Percentiles rank a stretch among this genome's conserved stretches.
Conservation (phyloP, 2,329 filamentous ascomycete genomes). For the Zymoseptoria tritici region DNA sequence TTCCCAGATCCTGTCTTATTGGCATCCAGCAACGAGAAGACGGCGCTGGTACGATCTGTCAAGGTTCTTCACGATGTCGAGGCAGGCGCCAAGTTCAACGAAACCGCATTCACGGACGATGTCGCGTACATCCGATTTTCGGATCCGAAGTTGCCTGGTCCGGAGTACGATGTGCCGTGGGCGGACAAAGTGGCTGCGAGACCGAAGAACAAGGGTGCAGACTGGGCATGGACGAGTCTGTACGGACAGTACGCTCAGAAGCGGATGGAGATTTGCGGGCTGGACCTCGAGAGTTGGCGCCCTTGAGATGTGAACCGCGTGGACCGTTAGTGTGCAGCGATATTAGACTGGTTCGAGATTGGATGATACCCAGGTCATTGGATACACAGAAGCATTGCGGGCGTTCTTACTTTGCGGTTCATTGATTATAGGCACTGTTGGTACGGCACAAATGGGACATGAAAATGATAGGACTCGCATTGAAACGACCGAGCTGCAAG, state of each 20-base stretch:
- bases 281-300: slow-evolving; percentile 42
- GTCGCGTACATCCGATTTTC: slow-evolving; percentile 42
- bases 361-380: background rate
- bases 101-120: slow-evolving; percentile 35
- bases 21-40: slow-evolving; percentile 16
- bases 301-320: background rate
- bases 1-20: slow-evolving; percentile 24
- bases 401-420: background rate
- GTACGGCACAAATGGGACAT: no score
- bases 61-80: slow-evolving; percentile 23
- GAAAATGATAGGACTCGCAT: no score
- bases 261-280: slow-evolving; percentile 46
- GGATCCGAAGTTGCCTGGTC: slow-evolving; percentile 43
- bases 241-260: slow-evolving; percentile 44
- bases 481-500: no score
- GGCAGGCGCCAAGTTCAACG: slow-evolving; percentile 33
- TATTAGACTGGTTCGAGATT: background rate
- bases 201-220: slow-evolving; percentile 40
- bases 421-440: background rate
- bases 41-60: slow-evolving; percentile 26
- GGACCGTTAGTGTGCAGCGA: background rate
- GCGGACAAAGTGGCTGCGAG: slow-evolving; percentile 33
- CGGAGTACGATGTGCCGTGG: slow-evolving; percentile 45
- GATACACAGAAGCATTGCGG: background rate
- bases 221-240: slow-evolving; percentile 43